Conservation (phyloP, 1,284 basidiomycete species). For the Cutaneotrichosporon daszewskae region DNA sequence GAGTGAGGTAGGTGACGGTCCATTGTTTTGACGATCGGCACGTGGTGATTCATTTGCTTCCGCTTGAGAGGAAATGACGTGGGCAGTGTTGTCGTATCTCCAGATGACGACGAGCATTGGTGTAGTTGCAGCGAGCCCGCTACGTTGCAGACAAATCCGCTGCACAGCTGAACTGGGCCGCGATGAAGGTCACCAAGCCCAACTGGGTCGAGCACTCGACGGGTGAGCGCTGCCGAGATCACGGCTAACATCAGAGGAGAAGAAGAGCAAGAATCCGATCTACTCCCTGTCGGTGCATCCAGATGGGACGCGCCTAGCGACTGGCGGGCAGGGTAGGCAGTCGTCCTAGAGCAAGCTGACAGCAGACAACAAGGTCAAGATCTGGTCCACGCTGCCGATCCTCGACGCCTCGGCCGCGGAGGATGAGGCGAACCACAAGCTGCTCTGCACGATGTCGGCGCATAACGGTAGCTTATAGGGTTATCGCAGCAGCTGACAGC, state of each 20-base stretch:
- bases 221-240: slow-evolving; percentile 5
- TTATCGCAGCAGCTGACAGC: neutral
- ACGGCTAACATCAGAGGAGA: slow-evolving; percentile 38
- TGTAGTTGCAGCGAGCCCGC: no score
- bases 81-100: slow-evolving; percentile 2
- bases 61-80: slow-evolving; percentile 12
- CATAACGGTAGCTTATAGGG: slow-evolving; percentile 62
- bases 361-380: slow-evolving; percentile 83
- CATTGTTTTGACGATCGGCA: slow-evolving; percentile 8
- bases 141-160: neutral
- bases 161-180: neutral
- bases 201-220: slow-evolving; percentile 46
- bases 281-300: slow-evolving; percentile 93
- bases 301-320: slow-evolving; percentile 90
- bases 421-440: slow-evolving; percentile 73
- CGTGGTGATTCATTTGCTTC: slow-evolving; percentile 2
- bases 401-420: slow-evolving; percentile 65
- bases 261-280: slow-evolving; percentile 72
- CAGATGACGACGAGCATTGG: no score
- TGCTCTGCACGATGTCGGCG: slow-evolving; percentile 83
- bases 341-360: neutral
- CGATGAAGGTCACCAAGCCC: slow-evolving; percentile 47
- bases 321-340: slow-evolving; percentile 66
- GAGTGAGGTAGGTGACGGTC: neutral
- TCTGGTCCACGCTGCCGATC: slow-evolving; percentile 95